Percentiles rank a stretch among this genome's conserved stretches.
phyloP scores from a whole-genome alignment of 2,329 filamentous ascomycete genomes.

The Fusarium musae region DNA sequence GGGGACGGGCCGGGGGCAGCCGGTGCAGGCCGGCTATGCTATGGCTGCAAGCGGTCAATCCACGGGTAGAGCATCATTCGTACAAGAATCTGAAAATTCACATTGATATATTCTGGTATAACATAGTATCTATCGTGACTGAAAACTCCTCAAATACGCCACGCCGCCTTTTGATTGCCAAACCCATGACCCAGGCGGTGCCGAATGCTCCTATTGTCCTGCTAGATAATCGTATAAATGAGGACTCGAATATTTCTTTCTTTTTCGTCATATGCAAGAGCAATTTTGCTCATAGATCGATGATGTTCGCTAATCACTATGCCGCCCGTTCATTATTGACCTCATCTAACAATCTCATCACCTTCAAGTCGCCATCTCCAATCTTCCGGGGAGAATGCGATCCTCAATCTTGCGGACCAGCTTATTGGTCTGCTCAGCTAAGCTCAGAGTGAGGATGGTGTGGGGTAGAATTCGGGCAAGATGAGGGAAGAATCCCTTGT shows the following conservation, averaged over 20 bases:
- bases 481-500: conserved; percentile 98
- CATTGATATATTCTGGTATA: conserved; percentile 19
- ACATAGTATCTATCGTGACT: conserved; percentile 29
- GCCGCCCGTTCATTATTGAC: neutral
- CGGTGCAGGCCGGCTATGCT: conserved; percentile 63
- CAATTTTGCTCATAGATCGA: conserved; percentile 15
- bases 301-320: conserved; percentile 5
- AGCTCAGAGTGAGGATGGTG: conserved; percentile 89
- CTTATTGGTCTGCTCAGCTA: conserved; percentile 98
- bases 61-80: conserved; percentile 54
- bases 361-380: conserved; percentile 44
- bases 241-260: conserved; percentile 11
- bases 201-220: conserved; percentile 35
- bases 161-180: conserved; percentile 41
- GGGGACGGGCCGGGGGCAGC: conserved; percentile 32
- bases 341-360: neutral
- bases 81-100: conserved; percentile 20
- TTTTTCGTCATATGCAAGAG: conserved; percentile 27
- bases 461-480: conserved; percentile 93
- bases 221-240: conserved; percentile 23
- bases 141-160: conserved; percentile 42
- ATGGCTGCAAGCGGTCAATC: conserved; percentile 77
- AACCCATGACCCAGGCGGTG: conserved; percentile 36
- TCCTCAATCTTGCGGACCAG: conserved; percentile 82
- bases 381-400: conserved; percentile 58